These are phyloP conservation scores for Chrysanthemum lavandulifolium DNA, from an alignment of 129 eudicot species.

Conservation along the genomic window DNA sequence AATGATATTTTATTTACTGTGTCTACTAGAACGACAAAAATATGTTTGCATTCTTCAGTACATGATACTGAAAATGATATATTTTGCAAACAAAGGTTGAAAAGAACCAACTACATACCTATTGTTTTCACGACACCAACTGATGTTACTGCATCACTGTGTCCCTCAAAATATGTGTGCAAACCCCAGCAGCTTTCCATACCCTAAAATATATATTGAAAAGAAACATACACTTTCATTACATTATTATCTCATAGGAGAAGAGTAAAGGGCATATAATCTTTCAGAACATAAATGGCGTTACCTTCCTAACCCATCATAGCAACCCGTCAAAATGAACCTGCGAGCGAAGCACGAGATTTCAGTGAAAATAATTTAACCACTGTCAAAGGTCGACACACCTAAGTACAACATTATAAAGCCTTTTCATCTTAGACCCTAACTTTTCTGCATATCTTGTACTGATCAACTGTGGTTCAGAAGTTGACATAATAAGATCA, in stretches of 20 bases:
- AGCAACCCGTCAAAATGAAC: conserved; percentile 86
- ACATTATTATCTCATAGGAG: not conserved
- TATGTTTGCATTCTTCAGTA: not conserved
- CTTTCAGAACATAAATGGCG: not conserved
- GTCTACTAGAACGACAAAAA: not conserved
- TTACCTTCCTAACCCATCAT: conserved; percentile 90
- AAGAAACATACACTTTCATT: not conserved
- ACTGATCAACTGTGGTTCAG: too few relatives aligned
- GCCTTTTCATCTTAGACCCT: not conserved
- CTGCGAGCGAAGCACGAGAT: conserved; percentile 36
- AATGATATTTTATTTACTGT: not conserved
- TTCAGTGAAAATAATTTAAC: conserved; percentile 10
- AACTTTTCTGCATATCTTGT: not conserved
- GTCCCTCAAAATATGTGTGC: conserved; percentile 87
- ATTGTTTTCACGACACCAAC: conserved; percentile 52
- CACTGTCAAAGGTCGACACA: not conserved
- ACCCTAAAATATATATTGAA: conserved; percentile 40
- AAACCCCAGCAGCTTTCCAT: conserved; percentile 75
- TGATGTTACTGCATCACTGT: conserved; percentile 74
- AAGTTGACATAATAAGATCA: too few relatives aligned
- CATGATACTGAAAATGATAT: conserved; percentile 12
- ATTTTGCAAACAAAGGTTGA: not conserved
- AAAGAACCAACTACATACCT: conserved; percentile 35
- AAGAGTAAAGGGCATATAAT: not conserved
- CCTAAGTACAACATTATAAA: conserved; percentile 3